phyloP scores from a whole-genome alignment of 2,329 filamentous ascomycete genomes.

The Grosmannia serpens region DNA sequence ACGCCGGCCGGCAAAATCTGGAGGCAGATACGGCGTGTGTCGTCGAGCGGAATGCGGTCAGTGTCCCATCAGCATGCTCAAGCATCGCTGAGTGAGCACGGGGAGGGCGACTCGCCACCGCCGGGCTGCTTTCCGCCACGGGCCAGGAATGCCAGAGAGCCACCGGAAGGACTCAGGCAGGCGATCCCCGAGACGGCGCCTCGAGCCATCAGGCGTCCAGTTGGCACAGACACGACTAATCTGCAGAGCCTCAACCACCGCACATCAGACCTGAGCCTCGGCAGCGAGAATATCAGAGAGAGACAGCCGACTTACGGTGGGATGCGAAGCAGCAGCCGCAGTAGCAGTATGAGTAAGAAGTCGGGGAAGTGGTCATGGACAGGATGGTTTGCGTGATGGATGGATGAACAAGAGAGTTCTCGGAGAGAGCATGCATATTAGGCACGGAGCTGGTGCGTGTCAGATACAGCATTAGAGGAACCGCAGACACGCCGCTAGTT shows the following conservation, averaged over 20 bases:
- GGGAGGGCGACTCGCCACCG: background rate
- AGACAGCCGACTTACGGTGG: background rate
- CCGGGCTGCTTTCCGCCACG: constrained; percentile 8
- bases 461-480: background rate
- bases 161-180: constrained; percentile 1
- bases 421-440: background rate
- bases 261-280: constrained; percentile 1
- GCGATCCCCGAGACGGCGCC: constrained; percentile 3
- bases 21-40: constrained; percentile 11
- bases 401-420: background rate
- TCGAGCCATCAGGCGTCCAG: constrained; percentile 6
- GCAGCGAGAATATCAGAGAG: constrained; percentile 3
- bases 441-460: background rate
- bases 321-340: constrained; percentile 7
- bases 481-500: background rate
- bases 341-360: constrained; percentile 11
- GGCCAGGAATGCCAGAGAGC: background rate
- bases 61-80: background rate
- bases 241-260: constrained; percentile 7
- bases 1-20: constrained; percentile 10
- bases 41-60: background rate
- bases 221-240: constrained; percentile 10
- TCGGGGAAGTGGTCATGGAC: constrained; percentile 14
- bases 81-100: background rate
- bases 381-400: constrained; percentile 12